Conservation (phyloP, 129 eudicot species). For the Flaveria sonorensis region DNA sequence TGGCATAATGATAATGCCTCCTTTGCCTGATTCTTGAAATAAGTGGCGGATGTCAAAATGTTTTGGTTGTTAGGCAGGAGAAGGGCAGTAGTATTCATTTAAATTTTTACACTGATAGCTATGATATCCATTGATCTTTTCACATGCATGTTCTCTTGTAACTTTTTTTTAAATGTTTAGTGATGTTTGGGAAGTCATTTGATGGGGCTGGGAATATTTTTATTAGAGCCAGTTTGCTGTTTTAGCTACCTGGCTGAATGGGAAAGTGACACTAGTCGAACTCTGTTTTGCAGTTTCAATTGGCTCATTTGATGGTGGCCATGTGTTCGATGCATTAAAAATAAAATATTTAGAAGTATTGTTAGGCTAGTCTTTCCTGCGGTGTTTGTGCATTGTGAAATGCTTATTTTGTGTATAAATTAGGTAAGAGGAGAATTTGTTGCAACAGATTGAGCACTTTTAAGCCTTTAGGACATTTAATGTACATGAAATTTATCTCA, state of each 20-base stretch:
- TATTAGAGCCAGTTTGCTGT: conserved; percentile 5
- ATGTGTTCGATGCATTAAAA: neutral
- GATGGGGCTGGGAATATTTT: neutral
- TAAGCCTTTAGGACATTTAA: neutral
- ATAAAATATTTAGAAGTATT: neutral
- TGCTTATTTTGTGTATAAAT: neutral
- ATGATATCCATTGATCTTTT: conserved; percentile 4
- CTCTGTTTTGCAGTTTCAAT: conserved; percentile 12
- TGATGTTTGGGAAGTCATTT: conserved; percentile 1
- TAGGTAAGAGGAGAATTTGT: conserved; percentile 9
- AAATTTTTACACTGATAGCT: neutral
- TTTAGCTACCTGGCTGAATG: conserved; percentile 12
- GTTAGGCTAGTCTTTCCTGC: neutral
- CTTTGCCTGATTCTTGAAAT: conserved; percentile 12
- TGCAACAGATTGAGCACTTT: neutral
- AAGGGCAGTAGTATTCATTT: conserved; percentile 1
- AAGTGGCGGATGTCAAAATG: neutral
- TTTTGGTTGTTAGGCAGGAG: neutral
- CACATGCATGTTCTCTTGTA: neutral
- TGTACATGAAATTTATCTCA: conserved; percentile 1
- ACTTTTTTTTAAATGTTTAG: neutral
- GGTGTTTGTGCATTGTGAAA: neutral
- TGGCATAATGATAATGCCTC: neutral
- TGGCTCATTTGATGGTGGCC: neutral
- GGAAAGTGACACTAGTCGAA: neutral